phyloP scores from a whole-genome alignment of 805 yeast species.

The Nakazawaea holstii region DNA sequence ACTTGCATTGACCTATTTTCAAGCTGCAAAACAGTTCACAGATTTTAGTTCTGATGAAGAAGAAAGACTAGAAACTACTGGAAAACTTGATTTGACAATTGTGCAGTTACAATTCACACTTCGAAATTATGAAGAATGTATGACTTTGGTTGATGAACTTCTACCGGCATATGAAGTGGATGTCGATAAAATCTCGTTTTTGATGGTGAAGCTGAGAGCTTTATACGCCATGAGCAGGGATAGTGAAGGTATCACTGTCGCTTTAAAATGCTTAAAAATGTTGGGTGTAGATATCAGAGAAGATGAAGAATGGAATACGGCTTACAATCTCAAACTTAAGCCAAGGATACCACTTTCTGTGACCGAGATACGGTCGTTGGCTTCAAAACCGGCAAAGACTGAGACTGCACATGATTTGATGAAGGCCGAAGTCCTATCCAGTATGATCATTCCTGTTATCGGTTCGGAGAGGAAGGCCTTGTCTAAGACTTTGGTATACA shows the following conservation, averaged over 20 bases:
- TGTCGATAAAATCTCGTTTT: conserved; percentile 29
- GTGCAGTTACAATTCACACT: conserved; percentile 26
- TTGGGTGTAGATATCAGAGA: conserved; percentile 29
- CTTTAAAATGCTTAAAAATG: conserved; percentile 28
- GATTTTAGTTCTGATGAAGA: conserved; percentile 4
- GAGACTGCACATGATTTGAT: conserved; percentile 16
- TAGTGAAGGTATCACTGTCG: conserved; percentile 29
- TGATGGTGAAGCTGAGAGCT: conserved; percentile 32
- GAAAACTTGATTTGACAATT: conserved; percentile 25
- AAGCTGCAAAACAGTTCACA: conserved; percentile 27
- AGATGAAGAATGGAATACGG: conserved; percentile 22
- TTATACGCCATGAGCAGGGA: conserved; percentile 25
- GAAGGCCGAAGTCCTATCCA: conserved; percentile 34
- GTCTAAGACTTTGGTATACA: conserved; percentile 26
- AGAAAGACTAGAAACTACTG: conserved; percentile 17
- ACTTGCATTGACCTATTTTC: conserved; percentile 34
- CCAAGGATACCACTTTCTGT: conserved; percentile 33
- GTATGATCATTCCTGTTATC: conserved; percentile 30
- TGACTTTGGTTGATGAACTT: conserved; percentile 29
- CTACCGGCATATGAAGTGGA: conserved; percentile 23
- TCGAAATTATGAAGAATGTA: conserved; percentile 28
- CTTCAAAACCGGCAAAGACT: conserved; percentile 17
- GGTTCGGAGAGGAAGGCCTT: conserved; percentile 22
- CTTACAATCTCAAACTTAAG: conserved; percentile 18
- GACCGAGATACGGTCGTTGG: conserved; percentile 30